A percentile compares a stretch with the other conserved stretches of the same genome.
phyloP scores from a whole-genome alignment of 164 flowering plant species.

The Malania oleifera region DNA sequence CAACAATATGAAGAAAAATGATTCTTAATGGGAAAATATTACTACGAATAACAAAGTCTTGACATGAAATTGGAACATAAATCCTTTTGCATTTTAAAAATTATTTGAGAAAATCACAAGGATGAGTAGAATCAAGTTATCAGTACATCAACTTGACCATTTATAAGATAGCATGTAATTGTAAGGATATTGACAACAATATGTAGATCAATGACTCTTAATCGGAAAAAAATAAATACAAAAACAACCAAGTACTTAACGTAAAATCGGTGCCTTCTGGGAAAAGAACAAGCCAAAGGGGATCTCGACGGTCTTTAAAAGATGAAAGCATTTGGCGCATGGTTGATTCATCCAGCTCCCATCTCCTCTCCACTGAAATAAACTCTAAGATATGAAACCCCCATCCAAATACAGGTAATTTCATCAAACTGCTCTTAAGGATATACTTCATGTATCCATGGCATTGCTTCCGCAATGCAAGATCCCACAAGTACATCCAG shows the following conservation, averaged over 20 bases:
- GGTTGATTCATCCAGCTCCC: slow-evolving; percentile 1
- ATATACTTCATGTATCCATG: slow-evolving; percentile 5
- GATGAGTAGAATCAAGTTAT: no score
- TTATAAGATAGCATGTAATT: background rate
- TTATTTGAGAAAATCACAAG: no score
- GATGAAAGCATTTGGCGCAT: slow-evolving; percentile 2
- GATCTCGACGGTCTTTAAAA: background rate
- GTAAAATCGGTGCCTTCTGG: slow-evolving; percentile 8
- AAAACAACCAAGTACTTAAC: background rate
- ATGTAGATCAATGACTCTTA: no score
- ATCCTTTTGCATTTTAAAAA: no score
- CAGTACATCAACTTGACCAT: no score
- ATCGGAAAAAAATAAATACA: background rate
- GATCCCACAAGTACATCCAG: slow-evolving; percentile 9
- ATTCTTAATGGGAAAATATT: no score
- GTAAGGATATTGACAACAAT: background rate
- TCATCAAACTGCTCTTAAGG: slow-evolving; percentile 10
- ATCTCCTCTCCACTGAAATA: slow-evolving; percentile 5
- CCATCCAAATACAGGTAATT: slow-evolving; percentile 8
- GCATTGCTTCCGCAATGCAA: slow-evolving; percentile 2
- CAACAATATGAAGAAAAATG: no score
- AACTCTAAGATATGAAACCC: slow-evolving; percentile 7
- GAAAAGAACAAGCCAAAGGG: slow-evolving; percentile 7
- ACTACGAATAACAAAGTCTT: no score
- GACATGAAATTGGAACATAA: no score